phyloP scores from a whole-genome alignment of 2,329 filamentous ascomycete species.

The Lasiodiplodia sp. region DNA sequence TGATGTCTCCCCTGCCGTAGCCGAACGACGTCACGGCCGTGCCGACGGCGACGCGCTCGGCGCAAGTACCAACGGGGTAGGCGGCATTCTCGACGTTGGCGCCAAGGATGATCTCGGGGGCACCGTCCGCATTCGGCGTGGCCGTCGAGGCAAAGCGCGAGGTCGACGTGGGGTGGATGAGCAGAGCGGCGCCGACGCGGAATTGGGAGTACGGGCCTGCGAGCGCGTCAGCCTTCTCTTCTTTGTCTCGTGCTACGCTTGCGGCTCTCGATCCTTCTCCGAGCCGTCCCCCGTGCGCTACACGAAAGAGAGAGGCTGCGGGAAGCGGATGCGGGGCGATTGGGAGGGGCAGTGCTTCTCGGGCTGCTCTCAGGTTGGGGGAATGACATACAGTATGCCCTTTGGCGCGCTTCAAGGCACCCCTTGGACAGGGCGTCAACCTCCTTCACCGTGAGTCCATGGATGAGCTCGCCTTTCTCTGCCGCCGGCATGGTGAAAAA shows the following conservation, averaged over 20 bases:
- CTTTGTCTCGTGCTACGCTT: too few relatives aligned
- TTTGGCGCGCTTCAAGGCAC: constrained; percentile 74
- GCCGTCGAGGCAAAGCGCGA: neutral
- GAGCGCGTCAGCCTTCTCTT: too few relatives aligned
- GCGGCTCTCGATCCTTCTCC: too few relatives aligned
- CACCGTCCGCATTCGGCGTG: constrained; percentile 51
- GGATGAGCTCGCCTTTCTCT: constrained; percentile 24
- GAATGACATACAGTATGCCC: constrained; percentile 74
- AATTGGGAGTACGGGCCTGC: constrained; percentile 86
- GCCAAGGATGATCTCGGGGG: constrained; percentile 66
- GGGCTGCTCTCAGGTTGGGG: neutral
- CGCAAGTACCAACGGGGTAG: constrained; percentile 95
- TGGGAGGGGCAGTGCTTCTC: neutral
- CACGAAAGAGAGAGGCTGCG: neutral
- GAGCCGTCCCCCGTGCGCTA: too few relatives aligned
- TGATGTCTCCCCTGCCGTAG: constrained; percentile 61
- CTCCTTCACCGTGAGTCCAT: constrained; percentile 67
- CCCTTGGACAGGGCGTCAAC: constrained; percentile 68
- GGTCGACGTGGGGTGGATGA: constrained; percentile 50
- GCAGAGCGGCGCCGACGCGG: constrained; percentile 83
- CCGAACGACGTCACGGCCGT: constrained; percentile 71
- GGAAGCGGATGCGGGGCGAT: neutral
- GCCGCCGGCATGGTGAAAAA: constrained; percentile 21
- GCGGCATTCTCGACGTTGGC: constrained; percentile 85
- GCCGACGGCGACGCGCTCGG: constrained; percentile 84